Base-by-base conservation (phyloP, 257 asterid genomes). In the Verbena officinalis region DNA sequence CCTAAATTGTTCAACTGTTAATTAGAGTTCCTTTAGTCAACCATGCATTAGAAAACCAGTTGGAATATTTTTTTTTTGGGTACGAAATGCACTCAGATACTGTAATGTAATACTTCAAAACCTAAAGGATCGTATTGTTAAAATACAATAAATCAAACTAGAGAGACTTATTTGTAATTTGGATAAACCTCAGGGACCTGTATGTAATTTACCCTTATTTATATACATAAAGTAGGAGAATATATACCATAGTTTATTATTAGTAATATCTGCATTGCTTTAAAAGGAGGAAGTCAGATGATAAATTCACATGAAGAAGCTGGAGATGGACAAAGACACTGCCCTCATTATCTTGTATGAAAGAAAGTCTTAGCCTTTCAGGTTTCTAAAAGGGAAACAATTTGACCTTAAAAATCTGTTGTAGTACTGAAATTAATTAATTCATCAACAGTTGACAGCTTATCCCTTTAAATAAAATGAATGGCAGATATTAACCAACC, bases 251-350 rank as follows among this genome's bases (percentile, higher is more conserved):
- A 42, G 17, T 14, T 42, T 14, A 10, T n/a, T n/a, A 14, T 12
- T 42, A 9, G 48, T 42, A 13, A 39, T 20, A 36, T 50, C 12
- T 3, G 3, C n/a, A 53, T 8, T 1, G 16, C 44, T 7, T 36
- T 5, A 36, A 9, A 36, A 19, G 33, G 33, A 27, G 33, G 33
- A 27, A 27, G 33, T 5, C 33, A 27, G 44, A 55, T 24, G 67
- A 33, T n/a, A 17, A 40, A 2, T 61, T 77, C 82, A 77, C 78
- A 72, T 72, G 78, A 52, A 36, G 31, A 59, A 34, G 52, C 20
- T n/a, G n/a, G n/a, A 30, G 56, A 70, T 1, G 33, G 59, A 46
- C 43, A 64, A 13, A 33, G 49, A 64, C 48, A 50, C 44, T n/a
- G 60, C 22, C 44, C 38, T 50, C 49, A 64, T 64, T 72, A 14